These are phyloP conservation scores for Colletotrichum ledebouriae DNA, from an alignment of 2,329 filamentous ascomycete species.

Conservation along the genomic window DNA sequence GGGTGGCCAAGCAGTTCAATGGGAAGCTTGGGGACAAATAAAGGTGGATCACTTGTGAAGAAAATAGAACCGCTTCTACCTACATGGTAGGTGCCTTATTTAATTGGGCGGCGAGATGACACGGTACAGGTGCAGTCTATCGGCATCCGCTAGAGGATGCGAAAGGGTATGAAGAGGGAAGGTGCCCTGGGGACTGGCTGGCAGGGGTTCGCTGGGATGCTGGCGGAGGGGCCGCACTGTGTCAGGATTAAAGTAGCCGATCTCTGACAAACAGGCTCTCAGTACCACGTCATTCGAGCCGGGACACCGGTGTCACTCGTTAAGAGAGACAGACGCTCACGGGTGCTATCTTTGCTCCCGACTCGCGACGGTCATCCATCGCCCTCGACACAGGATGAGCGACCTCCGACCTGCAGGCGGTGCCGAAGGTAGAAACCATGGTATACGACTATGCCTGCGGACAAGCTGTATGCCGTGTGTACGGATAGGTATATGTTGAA, in stretches of 20 bases:
- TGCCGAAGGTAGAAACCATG: constrained; percentile 6
- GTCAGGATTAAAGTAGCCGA: constrained; percentile 31
- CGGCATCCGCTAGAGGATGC: neutral
- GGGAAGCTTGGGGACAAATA: neutral
- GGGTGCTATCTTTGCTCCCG: neutral
- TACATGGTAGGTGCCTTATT: no score
- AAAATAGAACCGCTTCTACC: constrained; percentile 1
- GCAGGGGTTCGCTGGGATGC: neutral
- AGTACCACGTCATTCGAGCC: constrained; percentile 19
- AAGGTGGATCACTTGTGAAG: constrained; percentile 11
- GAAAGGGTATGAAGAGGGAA: neutral
- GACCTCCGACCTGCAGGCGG: neutral
- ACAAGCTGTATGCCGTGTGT: no score
- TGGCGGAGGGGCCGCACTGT: constrained; percentile 24
- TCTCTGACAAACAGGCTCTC: constrained; percentile 24
- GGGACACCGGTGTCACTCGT: constrained; percentile 26
- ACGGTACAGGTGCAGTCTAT: constrained; percentile 17
- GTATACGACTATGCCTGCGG: no score
- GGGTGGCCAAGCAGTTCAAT: constrained; percentile 16
- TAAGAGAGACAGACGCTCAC: neutral
- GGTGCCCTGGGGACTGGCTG: neutral
- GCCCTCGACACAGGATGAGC: constrained; percentile 6
- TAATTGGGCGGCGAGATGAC: constrained; percentile 9
- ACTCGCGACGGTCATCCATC: constrained; percentile 12
- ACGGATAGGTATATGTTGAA: no score